Evolutionary conservation across 2,329 filamentous ascomycete species (phyloP).

Genomic region (Ploettnerulaceae sp.): DNA sequence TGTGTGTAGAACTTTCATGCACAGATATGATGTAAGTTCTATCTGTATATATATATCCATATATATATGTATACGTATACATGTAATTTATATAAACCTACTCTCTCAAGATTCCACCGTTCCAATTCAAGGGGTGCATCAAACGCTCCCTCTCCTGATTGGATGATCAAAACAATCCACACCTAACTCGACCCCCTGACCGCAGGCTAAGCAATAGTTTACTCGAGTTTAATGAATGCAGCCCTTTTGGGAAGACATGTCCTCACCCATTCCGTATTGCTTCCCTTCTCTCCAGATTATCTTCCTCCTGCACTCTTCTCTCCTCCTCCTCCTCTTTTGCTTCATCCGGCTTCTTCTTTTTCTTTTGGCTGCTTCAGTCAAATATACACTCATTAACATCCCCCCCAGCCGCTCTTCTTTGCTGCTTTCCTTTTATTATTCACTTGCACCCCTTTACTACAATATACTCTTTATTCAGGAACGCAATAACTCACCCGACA

Average conservation of each 20-base stretch:
- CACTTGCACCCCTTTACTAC: conserved; percentile 11
- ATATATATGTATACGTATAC: no score
- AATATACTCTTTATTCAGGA: conserved; percentile 23
- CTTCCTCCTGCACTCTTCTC: conserved; percentile 12
- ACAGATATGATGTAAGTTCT: no score
- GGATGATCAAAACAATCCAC: no score
- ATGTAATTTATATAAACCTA: no score
- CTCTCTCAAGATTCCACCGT: no score
- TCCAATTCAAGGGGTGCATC: no score
- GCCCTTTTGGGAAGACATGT: conserved; percentile 5
- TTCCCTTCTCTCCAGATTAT: conserved; percentile 5
- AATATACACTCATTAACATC: conserved; percentile 23
- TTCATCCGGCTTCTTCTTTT: conserved; percentile 17
- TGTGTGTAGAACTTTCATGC: no score
- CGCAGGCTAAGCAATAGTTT: no score
- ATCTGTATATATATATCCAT: no score
- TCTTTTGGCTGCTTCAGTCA: conserved; percentile 25
- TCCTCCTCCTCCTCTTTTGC: conserved; percentile 15
- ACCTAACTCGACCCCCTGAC: no score
- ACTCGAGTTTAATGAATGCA: conserved; percentile 9
- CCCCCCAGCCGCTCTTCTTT: conserved; percentile 16
- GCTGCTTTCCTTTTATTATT: conserved; percentile 19
- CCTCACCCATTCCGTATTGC: conserved; percentile 8
- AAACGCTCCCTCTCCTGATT: no score
- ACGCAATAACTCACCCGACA: conserved; percentile 4